These are phyloP conservation scores for Termitomyces sp. DNA, from an alignment of 768 basidiomycete species.

Conservation along the genomic window DNA sequence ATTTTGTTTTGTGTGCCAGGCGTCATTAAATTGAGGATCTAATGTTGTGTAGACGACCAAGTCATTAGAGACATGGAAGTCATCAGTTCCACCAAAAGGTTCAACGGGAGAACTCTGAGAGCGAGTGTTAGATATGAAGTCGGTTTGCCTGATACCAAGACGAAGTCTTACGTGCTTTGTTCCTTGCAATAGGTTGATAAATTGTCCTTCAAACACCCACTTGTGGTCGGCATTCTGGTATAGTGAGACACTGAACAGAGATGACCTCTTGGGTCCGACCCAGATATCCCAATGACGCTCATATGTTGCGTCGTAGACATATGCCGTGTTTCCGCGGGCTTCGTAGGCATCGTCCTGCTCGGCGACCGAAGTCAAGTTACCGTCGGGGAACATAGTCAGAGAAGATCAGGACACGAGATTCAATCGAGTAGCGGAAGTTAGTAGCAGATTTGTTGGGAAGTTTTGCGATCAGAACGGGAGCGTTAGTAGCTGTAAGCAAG, in stretches of 20 bases:
- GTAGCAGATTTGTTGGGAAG: slow-evolving; percentile 62
- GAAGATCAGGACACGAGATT: slow-evolving; percentile 69
- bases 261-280: slow-evolving; percentile 62
- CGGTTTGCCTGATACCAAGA: neutral
- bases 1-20: slow-evolving; percentile 88
- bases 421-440: slow-evolving; percentile 63
- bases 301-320: slow-evolving; percentile 63
- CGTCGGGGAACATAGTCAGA: slow-evolving; percentile 78
- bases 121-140: neutral
- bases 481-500: slow-evolving; percentile 27
- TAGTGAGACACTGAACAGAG: slow-evolving; percentile 68
- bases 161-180: slow-evolving; percentile 59
- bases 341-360: slow-evolving; percentile 69
- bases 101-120: slow-evolving; percentile 67
- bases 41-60: slow-evolving; percentile 83
- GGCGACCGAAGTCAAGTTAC: slow-evolving; percentile 60
- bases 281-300: slow-evolving; percentile 80
- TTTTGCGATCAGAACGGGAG: slow-evolving; percentile 48
- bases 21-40: slow-evolving; percentile 68
- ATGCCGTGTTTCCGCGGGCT: slow-evolving; percentile 64
- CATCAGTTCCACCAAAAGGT: slow-evolving; percentile 80
- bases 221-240: slow-evolving; percentile 36
- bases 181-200: slow-evolving; percentile 55
- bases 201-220: slow-evolving; percentile 49
- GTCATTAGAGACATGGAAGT: slow-evolving; percentile 67